phyloP scores from a whole-genome alignment of 1,139 yeast species.

The Saccharomyces hybrid region DNA sequence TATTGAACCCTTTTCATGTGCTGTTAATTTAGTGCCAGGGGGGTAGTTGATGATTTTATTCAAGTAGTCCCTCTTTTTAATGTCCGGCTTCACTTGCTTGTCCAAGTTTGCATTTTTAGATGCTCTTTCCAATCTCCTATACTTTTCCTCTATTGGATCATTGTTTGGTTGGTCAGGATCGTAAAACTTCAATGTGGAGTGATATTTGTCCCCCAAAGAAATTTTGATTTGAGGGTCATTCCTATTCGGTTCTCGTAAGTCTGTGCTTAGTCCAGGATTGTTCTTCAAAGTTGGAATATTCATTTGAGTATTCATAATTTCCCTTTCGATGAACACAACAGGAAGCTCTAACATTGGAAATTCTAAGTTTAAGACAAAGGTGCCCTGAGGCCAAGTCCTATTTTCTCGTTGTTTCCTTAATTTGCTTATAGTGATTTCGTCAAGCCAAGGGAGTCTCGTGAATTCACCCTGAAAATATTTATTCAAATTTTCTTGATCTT shows the following conservation, averaged over 20 bases:
- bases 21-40: conserved; percentile 72
- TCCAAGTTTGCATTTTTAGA: conserved; percentile 71
- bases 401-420: conserved; percentile 40
- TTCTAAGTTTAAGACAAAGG: conserved; percentile 54
- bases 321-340: conserved; percentile 60
- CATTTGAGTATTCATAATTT: conserved; percentile 33
- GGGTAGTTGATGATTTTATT: conserved; percentile 64
- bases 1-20: conserved; percentile 76
- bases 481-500: conserved; percentile 50
- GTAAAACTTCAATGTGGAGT: conserved; percentile 42
- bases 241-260: not conserved
- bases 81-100: conserved; percentile 81
- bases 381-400: conserved; percentile 24
- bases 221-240: conserved; percentile 19
- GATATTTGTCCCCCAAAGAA: conserved; percentile 29
- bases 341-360: conserved; percentile 74
- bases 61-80: conserved; percentile 70
- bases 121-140: conserved; percentile 67
- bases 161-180: conserved; percentile 59
- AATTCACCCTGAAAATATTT: conserved; percentile 63
- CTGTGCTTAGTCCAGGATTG: not conserved
- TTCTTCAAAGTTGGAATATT: conserved; percentile 31
- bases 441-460: conserved; percentile 65
- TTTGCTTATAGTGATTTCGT: conserved; percentile 52
- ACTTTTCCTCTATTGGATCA: conserved; percentile 85